Percentiles rank a stretch among this genome's conserved stretches.
Conservation (phyloP, 139 green algal species). For the Penium margaritaceum region DNA sequence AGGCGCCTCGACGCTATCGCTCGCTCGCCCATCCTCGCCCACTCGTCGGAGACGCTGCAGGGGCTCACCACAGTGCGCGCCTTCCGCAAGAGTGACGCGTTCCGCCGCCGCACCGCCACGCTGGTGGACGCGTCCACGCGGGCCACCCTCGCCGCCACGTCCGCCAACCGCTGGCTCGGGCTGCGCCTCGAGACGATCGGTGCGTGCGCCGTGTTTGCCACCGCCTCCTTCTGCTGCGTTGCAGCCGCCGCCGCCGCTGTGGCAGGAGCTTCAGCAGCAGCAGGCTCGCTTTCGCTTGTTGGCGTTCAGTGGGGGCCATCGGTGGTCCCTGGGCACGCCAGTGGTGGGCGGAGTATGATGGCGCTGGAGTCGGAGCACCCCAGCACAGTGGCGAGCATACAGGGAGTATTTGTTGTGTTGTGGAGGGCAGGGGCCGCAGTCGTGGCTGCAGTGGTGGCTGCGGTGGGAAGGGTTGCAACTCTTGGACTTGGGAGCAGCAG, state of each 20-base stretch:
- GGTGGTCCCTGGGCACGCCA: too few relatives aligned
- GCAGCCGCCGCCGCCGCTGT: background rate
- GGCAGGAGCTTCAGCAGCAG: slow-evolving; percentile 77
- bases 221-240: slow-evolving; percentile 22
- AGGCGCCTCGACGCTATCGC: slow-evolving; percentile 82
- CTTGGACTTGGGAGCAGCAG: slow-evolving; percentile 54
- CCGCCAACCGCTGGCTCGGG: slow-evolving; percentile 80
- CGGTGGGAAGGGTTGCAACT: slow-evolving; percentile 67
- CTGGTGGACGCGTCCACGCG: slow-evolving; percentile 41
- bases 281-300: slow-evolving; percentile 76
- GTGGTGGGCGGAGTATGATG: too few relatives aligned
- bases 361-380: too few relatives aligned
- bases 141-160: slow-evolving; percentile 36
- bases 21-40: slow-evolving; percentile 73
- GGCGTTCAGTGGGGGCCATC: too few relatives aligned
- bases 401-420: too few relatives aligned
- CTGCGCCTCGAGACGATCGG: slow-evolving; percentile 86
- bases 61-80: slow-evolving; percentile 87
- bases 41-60: slow-evolving; percentile 51
- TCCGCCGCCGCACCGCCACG: slow-evolving; percentile 10
- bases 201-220: slow-evolving; percentile 50
- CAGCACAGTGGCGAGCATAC: too few relatives aligned
- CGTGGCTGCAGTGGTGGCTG: background rate
- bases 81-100: slow-evolving; percentile 51
- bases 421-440: too few relatives aligned